Conservation (phyloP, 768 basidiomycete genomes). For the Russula olivacea region DNA sequence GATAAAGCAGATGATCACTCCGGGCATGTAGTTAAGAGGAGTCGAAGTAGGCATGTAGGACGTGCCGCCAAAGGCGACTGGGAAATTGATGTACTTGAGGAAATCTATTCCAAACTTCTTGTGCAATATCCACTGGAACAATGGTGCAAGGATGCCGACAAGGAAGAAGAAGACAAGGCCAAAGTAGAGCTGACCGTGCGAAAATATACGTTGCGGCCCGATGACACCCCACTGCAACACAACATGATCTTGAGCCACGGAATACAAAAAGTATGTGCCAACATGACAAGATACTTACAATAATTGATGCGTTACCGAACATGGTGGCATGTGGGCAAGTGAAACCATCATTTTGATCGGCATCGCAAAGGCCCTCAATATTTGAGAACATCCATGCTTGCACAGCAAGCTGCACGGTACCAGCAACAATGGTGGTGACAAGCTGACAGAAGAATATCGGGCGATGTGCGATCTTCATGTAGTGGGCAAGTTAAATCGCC, state of each 20-base stretch:
- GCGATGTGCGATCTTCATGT: slow-evolving; percentile 68
- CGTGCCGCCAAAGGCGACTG: slow-evolving; percentile 39
- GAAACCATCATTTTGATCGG: slow-evolving; percentile 53
- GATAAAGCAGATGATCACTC: slow-evolving; percentile 34
- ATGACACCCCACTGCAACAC: slow-evolving; percentile 53
- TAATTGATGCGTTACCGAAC: slow-evolving; percentile 73
- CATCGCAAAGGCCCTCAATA: slow-evolving; percentile 53
- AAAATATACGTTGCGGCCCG: slow-evolving; percentile 47
- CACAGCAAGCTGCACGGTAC: slow-evolving; percentile 68
- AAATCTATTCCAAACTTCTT: slow-evolving; percentile 21
- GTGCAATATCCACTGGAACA: slow-evolving; percentile 46
- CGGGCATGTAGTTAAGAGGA: slow-evolving; percentile 31
- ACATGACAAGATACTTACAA: slow-evolving; percentile 40
- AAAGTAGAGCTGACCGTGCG: slow-evolving; percentile 6
- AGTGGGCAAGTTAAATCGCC: no score
- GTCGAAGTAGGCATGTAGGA: no score
- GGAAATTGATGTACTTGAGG: slow-evolving; percentile 56
- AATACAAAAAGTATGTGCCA: neutral
- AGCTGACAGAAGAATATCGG: slow-evolving; percentile 70
- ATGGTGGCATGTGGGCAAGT: slow-evolving; percentile 65
- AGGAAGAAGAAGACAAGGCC: slow-evolving; percentile 69
- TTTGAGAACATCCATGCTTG: slow-evolving; percentile 74
- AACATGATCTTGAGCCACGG: neutral
- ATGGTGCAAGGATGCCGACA: slow-evolving; percentile 57
- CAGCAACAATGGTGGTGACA: slow-evolving; percentile 58